Conservation (phyloP, 2,329 filamentous ascomycete genomes). For the Mycosphaerella sp. region DNA sequence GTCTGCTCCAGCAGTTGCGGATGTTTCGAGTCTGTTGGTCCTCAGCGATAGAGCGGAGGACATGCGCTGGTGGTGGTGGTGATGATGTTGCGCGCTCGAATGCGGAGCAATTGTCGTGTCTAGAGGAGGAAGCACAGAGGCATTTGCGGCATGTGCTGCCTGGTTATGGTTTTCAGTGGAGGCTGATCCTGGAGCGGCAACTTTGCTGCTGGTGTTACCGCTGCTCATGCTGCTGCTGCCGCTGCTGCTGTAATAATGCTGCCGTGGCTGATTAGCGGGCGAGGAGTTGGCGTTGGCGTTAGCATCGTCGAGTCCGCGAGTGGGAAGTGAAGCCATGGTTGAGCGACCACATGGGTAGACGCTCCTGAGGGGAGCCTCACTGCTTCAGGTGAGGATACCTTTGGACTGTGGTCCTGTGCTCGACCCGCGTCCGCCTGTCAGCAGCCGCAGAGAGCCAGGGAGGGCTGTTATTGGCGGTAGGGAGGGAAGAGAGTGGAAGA, state of each 20-base stretch:
- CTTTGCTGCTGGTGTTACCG: neutral
- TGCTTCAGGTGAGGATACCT: neutral
- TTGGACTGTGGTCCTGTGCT: too few species aligned
- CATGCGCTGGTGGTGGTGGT: neutral
- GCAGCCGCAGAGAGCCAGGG: too few species aligned
- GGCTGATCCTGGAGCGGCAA: neutral
- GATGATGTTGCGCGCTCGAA: constrained; percentile 11
- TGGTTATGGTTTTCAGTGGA: neutral
- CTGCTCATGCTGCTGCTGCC: neutral
- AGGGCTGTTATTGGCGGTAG: too few species aligned
- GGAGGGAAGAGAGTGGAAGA: too few species aligned
- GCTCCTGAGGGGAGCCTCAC: neutral
- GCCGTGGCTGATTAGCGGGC: neutral
- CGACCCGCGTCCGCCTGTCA: too few species aligned
- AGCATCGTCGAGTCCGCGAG: neutral
- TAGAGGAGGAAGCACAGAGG: constrained; percentile 13
- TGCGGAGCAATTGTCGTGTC: constrained; percentile 16
- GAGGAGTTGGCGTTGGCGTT: neutral
- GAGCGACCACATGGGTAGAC: neutral
- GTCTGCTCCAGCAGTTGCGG: constrained; percentile 6
- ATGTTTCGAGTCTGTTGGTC: constrained; percentile 15
- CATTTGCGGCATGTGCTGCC: constrained; percentile 9
- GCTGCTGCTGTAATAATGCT: neutral
- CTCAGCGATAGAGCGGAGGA: constrained; percentile 20
- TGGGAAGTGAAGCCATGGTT: neutral